phyloP scores from a whole-genome alignment of 768 basidiomycete species.

The Podaxis sp. region DNA sequence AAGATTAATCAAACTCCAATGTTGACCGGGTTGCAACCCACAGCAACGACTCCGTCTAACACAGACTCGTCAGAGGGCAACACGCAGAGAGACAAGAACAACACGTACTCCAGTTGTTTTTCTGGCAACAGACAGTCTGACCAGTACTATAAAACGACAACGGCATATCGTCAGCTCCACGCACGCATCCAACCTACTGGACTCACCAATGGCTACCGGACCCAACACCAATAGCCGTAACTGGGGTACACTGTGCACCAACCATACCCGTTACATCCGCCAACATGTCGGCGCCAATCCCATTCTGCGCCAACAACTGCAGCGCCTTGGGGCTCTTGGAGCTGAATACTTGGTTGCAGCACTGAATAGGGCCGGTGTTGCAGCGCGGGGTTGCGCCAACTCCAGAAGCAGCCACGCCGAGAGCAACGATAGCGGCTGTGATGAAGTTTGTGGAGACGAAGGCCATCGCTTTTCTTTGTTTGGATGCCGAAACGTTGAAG shows the following conservation, averaged over 20 bases:
- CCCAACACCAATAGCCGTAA: constrained; percentile 5
- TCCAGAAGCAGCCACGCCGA: background rate
- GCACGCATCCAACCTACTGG: background rate
- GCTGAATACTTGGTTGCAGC: background rate
- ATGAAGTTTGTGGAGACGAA: background rate
- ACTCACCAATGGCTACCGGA: constrained; percentile 5
- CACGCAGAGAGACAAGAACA: background rate
- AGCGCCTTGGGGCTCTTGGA: background rate
- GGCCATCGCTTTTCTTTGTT: constrained; percentile 12
- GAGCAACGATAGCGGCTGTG: background rate
- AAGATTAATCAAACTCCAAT: background rate
- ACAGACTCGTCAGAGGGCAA: background rate
- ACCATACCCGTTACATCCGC: background rate
- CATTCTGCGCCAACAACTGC: background rate
- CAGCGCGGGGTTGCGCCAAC: background rate
- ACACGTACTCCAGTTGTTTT: background rate
- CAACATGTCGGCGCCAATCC: background rate
- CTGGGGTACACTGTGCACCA: constrained; percentile 4
- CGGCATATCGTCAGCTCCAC: background rate
- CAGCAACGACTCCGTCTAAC: constrained; percentile 1
- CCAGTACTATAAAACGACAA: background rate
- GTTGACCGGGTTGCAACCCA: constrained; percentile 6
- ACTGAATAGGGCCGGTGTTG: constrained; percentile 1
- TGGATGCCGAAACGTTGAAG: background rate
- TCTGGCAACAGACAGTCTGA: constrained; percentile 2